A percentile compares a stretch with the other conserved stretches of the same genome.
These are phyloP conservation scores for Cladosporium sphaerospermum DNA, from an alignment of 2,329 filamentous ascomycete genomes.

Conservation along the genomic window DNA sequence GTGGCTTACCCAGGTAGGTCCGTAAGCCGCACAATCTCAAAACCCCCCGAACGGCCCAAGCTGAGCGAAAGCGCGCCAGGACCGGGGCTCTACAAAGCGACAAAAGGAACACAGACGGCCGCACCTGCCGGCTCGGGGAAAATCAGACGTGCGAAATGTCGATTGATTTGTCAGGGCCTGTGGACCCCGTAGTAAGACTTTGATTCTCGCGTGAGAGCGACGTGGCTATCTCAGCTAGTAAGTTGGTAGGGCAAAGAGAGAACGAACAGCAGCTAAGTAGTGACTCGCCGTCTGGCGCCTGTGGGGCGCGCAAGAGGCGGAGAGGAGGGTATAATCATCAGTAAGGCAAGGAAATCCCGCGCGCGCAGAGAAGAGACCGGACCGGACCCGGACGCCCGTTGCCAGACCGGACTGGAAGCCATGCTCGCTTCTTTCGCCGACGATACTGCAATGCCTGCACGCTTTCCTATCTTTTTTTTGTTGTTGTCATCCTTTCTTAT, in stretches of 20 bases:
- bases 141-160: background rate
- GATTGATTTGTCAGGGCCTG: constrained; percentile 32
- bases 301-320: background rate
- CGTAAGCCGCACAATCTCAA: too few species aligned
- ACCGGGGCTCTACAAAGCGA: background rate
- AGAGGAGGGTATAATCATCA: background rate
- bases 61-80: background rate
- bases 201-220: background rate
- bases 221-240: background rate
- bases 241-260: background rate
- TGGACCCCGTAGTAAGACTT: constrained; percentile 1
- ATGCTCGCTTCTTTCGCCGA: too few species aligned
- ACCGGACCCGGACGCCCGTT: background rate
- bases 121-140: too few species aligned
- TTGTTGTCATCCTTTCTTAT: too few species aligned
- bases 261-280: background rate
- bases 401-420: too few species aligned
- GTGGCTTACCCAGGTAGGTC: too few species aligned
- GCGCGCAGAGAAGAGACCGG: background rate
- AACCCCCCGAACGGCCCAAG: too few species aligned
- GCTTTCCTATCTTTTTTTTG: too few species aligned
- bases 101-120: background rate
- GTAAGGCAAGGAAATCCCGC: background rate
- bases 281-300: too few species aligned
- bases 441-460: too few species aligned